Conservation (phyloP, 352 stramenopile species). For the Phytophthora sp. region DNA sequence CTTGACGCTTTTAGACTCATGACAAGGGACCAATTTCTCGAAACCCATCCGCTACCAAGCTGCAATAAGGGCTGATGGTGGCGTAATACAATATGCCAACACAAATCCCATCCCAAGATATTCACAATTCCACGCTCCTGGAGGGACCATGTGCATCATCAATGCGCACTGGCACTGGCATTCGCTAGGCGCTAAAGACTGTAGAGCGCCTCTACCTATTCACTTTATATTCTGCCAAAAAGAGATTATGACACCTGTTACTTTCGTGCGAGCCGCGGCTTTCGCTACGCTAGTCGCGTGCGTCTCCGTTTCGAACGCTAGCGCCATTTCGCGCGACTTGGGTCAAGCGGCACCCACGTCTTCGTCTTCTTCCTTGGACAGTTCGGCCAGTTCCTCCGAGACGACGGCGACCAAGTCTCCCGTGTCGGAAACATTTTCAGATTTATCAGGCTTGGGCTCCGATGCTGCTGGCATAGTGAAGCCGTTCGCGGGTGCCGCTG, state of each 20-base stretch:
- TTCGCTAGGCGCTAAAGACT: constrained; percentile 10
- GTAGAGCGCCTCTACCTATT: too few species aligned
- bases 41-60: constrained; percentile 31
- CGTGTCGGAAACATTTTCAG: constrained; percentile 22
- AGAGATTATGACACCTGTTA: constrained; percentile 25
- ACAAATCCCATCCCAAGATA: constrained; percentile 28
- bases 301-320: constrained; percentile 22
- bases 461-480: constrained; percentile 25
- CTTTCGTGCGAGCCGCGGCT: constrained; percentile 16
- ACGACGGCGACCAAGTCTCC: constrained; percentile 15
- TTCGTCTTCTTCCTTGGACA: constrained; percentile 5
- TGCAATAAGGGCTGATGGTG: constrained; percentile 9
- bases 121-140: constrained; percentile 21
- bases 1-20: too few species aligned
- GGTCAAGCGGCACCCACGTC: constrained; percentile 14
- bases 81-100: constrained; percentile 17
- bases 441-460: constrained; percentile 20
- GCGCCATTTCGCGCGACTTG: constrained; percentile 11
- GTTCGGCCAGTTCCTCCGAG: neutral
- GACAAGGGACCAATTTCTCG: constrained; percentile 17
- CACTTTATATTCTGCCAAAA: constrained; percentile 19
- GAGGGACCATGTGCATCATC: constrained; percentile 27
- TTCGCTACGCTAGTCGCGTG: constrained; percentile 24
- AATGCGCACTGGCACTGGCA: constrained; percentile 11
- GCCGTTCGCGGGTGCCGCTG: constrained; percentile 12